Evolutionary conservation across 129 eudicot genomes (phyloP), one percentile per base, ranked within the genome.

Genomic region (Tagetes erecta): DNA sequence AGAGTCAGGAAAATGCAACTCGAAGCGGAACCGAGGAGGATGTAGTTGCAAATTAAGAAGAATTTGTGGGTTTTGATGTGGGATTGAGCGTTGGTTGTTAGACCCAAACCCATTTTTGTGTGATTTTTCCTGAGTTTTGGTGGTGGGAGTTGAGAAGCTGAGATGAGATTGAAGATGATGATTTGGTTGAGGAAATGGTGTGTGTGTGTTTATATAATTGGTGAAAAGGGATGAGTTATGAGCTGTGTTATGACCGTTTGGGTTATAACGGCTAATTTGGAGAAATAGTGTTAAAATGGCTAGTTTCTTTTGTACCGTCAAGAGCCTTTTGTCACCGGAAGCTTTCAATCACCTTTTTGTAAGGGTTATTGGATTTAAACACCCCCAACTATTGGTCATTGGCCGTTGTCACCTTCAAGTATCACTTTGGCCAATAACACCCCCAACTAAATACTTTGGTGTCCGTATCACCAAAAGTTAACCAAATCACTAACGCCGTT

Each of bases 1-100:
- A 90, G 96, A 3, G 91, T 90, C 6, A 90, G 87, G 89, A 90
- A 90, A 49, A 90, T 90, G 91, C 96, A 90, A 38, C 91, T 83
- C 0, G 93, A 87, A 64, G 93, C 93, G 11, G 93, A 86, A 1
- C 87, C 96, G 2, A 90, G 70, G n/a, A 90, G 62, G 42, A 83
- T 52, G 80, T 87, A 90, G 71, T 90, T 87, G 81, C 83, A 71
- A 2, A 85, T 11, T 11, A 90, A 75, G 76, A 90, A 90, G 70
- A 90, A 27, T 65, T 85, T 87, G 69, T 81, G 92, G 62, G 92
- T 84, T 36, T 70, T 67, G 40, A 40, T 6, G 31, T 62, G 67
- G 3, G 42, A 37, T 36, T 62, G 45, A 36, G 30, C 11, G 45
- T 13, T n/a, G 31, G 42, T 62, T 62, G 67, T 3, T 30, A 62